phyloP scores from a whole-genome alignment of 2,329 filamentous ascomycete species.

The Colletotrichum sublineola region DNA sequence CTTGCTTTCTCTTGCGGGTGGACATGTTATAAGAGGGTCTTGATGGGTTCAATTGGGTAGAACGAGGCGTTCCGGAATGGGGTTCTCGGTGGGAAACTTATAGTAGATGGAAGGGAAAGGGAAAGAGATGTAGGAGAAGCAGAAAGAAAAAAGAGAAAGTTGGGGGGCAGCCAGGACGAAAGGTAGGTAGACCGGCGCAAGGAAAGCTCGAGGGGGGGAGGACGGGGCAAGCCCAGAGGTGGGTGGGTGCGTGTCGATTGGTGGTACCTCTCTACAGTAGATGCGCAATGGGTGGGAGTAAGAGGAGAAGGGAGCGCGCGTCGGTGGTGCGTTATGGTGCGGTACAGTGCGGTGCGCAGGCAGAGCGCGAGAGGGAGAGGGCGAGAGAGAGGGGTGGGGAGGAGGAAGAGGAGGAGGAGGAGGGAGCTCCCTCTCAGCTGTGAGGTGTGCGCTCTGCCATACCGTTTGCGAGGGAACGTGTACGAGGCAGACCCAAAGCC shows the following conservation, averaged over 20 bases:
- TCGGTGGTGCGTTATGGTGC: slow-evolving; percentile 26
- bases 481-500: slow-evolving; percentile 25
- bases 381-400: slow-evolving; percentile 16
- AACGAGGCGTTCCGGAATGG: neutral
- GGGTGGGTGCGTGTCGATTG: slow-evolving; percentile 39
- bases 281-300: slow-evolving; percentile 27
- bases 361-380: slow-evolving; percentile 16
- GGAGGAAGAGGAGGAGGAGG: slow-evolving; percentile 14
- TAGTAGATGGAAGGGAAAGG: slow-evolving; percentile 27
- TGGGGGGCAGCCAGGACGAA: slow-evolving; percentile 38
- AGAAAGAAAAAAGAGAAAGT: slow-evolving; percentile 32
- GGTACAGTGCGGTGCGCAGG: slow-evolving; percentile 28
- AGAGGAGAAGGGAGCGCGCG: slow-evolving; percentile 31
- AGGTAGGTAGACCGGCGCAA: slow-evolving; percentile 40
- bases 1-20: slow-evolving; percentile 67
- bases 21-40: slow-evolving; percentile 54
- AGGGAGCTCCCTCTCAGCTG: slow-evolving; percentile 39
- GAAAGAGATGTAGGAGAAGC: slow-evolving; percentile 33
- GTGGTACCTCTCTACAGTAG: slow-evolving; percentile 22
- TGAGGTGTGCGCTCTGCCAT: slow-evolving; percentile 28
- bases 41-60: slow-evolving; percentile 47
- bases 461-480: slow-evolving; percentile 38
- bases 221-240: slow-evolving; percentile 35
- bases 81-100: slow-evolving; percentile 7
- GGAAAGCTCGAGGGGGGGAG: slow-evolving; percentile 39